Evolutionary conservation across 2,329 filamentous ascomycete species (phyloP).

Genomic region (Fusarium austroafricanum): DNA sequence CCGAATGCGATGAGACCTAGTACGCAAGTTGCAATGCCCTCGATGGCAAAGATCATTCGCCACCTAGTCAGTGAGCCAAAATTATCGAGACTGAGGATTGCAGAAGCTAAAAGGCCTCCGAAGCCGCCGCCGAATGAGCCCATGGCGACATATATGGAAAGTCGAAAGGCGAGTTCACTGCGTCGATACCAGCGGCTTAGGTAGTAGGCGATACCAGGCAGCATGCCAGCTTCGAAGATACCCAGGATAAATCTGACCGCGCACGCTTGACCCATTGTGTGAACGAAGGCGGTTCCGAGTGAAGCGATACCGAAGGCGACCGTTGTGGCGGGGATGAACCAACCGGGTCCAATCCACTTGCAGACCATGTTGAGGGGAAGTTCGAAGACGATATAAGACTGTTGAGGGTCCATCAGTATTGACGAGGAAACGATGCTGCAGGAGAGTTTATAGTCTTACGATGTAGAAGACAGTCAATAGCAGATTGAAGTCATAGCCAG

Average conservation of each 20-base stretch:
- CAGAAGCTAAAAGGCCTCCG: conserved; percentile 11
- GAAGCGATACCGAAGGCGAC: conserved; percentile 50
- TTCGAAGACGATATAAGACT: conserved; percentile 69
- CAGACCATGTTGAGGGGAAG: conserved; percentile 73
- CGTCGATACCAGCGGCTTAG: conserved; percentile 71
- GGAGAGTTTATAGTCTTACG: too few relatives aligned
- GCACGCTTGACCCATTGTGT: conserved; percentile 26
- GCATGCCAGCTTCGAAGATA: conserved; percentile 72
- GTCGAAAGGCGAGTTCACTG: conserved; percentile 12
- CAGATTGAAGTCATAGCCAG: conserved; percentile 57
- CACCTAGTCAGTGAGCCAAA: conserved; percentile 7
- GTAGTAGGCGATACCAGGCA: conserved; percentile 75
- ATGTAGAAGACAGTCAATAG: conserved; percentile 21
- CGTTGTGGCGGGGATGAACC: conserved; percentile 67
- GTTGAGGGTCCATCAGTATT: too few relatives aligned
- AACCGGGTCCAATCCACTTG: conserved; percentile 73
- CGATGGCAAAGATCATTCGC: conserved; percentile 65
- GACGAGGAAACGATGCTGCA: too few relatives aligned
- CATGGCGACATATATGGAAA: conserved; percentile 23
- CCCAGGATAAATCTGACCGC: conserved; percentile 70
- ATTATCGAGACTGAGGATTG: conserved; percentile 1
- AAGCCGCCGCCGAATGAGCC: conserved; percentile 17
- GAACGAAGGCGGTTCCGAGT: conserved; percentile 13
- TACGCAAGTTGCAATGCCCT: conserved; percentile 56
- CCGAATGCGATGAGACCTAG: conserved; percentile 43